phyloP scores from a whole-genome alignment of 169 alveolate genomes.

The Plasmodium falciparum region DNA sequence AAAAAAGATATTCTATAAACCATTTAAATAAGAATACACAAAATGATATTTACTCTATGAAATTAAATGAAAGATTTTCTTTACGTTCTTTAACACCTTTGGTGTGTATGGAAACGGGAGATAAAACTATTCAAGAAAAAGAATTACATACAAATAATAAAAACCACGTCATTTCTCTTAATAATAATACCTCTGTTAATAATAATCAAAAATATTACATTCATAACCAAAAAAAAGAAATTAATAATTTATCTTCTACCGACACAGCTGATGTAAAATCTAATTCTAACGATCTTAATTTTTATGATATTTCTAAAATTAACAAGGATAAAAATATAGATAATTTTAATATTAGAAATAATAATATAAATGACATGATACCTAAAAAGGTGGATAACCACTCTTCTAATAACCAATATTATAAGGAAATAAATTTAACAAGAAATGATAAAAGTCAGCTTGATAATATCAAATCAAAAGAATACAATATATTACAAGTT shows the following conservation, averaged over 20 bases:
- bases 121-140: neutral
- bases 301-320: neutral
- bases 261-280: neutral
- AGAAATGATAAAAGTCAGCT: neutral
- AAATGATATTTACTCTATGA: slow-evolving; percentile 13
- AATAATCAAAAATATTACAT: neutral
- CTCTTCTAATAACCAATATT: too few relatives aligned
- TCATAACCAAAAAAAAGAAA: neutral
- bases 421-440: neutral
- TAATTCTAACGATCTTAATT: neutral
- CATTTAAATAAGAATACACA: slow-evolving; percentile 9
- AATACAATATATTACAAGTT: neutral
- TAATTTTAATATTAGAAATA: neutral
- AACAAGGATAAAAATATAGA: neutral
- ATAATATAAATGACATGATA: neutral
- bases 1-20: slow-evolving; percentile 21
- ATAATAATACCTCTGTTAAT: neutral
- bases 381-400: too few relatives aligned
- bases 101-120: slow-evolving; percentile 8
- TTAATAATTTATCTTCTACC: neutral
- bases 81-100: slow-evolving; percentile 30
- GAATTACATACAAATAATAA: neutral
- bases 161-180: neutral
- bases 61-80: slow-evolving; percentile 22
- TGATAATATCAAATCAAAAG: neutral